These are phyloP conservation scores for Wolfiporia cocos DNA, from an alignment of 1,284 basidiomycete genomes.

Conservation along the genomic window DNA sequence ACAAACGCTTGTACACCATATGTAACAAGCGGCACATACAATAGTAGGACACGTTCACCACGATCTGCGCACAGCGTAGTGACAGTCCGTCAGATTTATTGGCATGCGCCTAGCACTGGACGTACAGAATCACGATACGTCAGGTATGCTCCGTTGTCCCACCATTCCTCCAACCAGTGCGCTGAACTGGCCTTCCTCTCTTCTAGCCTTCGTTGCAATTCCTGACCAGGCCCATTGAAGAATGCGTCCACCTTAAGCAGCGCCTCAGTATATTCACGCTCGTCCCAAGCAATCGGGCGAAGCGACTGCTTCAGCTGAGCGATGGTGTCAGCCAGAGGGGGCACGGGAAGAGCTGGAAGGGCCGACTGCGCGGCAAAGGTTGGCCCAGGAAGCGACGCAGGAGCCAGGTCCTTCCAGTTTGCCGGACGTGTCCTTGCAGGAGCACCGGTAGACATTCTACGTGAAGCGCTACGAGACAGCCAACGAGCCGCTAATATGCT, in stretches of 20 bases:
- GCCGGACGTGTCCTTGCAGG: too few relatives aligned
- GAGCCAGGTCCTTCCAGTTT: slow-evolving; percentile 41
- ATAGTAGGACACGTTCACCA: slow-evolving; percentile 81
- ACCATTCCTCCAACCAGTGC: slow-evolving; percentile 82
- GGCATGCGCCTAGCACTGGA: slow-evolving; percentile 1
- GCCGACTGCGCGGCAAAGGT: slow-evolving; percentile 34
- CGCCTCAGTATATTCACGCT: slow-evolving; percentile 47
- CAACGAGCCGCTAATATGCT: too few relatives aligned
- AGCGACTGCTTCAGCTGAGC: slow-evolving; percentile 53
- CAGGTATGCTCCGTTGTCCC: slow-evolving; percentile 70
- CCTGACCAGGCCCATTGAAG: slow-evolving; percentile 35
- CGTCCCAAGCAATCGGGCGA: slow-evolving; percentile 57
- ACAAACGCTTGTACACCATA: neutral
- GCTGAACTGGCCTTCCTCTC: slow-evolving; percentile 39
- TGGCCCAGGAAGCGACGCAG: slow-evolving; percentile 29
- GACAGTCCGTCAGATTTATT: neutral
- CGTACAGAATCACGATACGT: slow-evolving; percentile 72
- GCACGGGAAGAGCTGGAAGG: slow-evolving; percentile 62
- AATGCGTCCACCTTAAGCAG: slow-evolving; percentile 61
- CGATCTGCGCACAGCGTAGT: slow-evolving; percentile 41
- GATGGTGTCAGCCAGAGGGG: slow-evolving; percentile 51
- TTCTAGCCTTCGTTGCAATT: slow-evolving; percentile 54
- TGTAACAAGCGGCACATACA: slow-evolving; percentile 34
- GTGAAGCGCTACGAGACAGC: too few relatives aligned
- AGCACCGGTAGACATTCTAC: too few relatives aligned